Conservation (phyloP, 164 flowering plant species). For the Protea cynaroides region DNA sequence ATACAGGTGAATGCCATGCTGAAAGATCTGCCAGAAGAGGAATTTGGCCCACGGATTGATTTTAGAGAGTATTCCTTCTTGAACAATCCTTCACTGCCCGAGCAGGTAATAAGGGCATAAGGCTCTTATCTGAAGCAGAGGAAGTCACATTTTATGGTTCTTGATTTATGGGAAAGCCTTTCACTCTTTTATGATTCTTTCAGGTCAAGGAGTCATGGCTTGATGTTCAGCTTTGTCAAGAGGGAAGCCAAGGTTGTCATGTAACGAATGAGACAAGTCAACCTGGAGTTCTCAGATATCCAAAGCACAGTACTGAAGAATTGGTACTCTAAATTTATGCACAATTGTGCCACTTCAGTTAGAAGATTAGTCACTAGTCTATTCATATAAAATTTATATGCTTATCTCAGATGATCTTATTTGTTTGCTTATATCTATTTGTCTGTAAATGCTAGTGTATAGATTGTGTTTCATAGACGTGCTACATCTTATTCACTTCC, state of each 20-base stretch:
- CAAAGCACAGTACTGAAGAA: constrained; percentile 80
- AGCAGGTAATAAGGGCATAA: constrained; percentile 53
- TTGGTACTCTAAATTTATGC: constrained; percentile 41
- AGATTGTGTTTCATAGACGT: too few species aligned
- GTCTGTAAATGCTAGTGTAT: too few species aligned
- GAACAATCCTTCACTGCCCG: constrained; percentile 69
- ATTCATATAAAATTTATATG: too few species aligned
- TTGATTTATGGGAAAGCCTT: not conserved
- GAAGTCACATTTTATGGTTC: not conserved
- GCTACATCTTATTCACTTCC: too few species aligned
- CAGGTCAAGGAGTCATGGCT: constrained; percentile 96
- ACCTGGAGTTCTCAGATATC: constrained; percentile 54
- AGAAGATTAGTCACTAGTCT: too few species aligned
- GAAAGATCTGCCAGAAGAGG: constrained; percentile 50
- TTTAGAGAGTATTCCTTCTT: constrained; percentile 87
- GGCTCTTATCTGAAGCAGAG: not conserved
- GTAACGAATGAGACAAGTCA: constrained; percentile 42
- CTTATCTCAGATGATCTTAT: too few species aligned
- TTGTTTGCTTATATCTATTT: too few species aligned
- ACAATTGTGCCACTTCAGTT: not conserved
- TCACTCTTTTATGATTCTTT: constrained; percentile 11
- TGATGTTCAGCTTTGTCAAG: constrained; percentile 86
- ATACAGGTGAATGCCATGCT: constrained; percentile 81
- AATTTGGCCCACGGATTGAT: constrained; percentile 67
- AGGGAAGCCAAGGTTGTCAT: constrained; percentile 47